Base-by-base conservation (phyloP, 495 filamentous ascomycete species). In the Lentithecium fluviatile region DNA sequence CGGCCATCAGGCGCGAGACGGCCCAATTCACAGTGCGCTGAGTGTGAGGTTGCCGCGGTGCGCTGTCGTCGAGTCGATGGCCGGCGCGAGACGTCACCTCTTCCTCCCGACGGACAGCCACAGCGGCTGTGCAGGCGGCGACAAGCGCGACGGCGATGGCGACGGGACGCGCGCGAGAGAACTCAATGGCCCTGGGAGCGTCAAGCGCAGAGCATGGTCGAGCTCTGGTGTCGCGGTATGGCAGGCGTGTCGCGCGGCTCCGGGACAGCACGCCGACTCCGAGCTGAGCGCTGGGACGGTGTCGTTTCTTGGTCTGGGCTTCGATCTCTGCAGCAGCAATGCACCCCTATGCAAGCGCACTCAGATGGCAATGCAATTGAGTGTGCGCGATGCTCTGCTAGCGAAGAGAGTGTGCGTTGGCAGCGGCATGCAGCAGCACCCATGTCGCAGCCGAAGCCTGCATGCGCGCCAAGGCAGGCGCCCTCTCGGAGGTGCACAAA, bases 311-410 rank as follows among this genome's bases (percentile, higher is more conserved):
- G n/a, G n/a, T n/a, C n/a, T n/a, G n/a, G n/a, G n/a, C n/a, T n/a
- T 38, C 36, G 15, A 38, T 38, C 8, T 7, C 19, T 15, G 40
- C 40, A n/a, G 40, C 40, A 43, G 40, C n/a, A 6, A 15, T 15
- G 40, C 40, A 13, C 40, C 40, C 40, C 19, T 15, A 43, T 15
- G 40, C 40, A 43, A 4, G 29, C 40, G 40, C n/a, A n/a, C n/a
- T n/a, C n/a, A n/a, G n/a, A n/a, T n/a, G n/a, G n/a, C n/a, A n/a
- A n/a, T n/a, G n/a, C 19, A 43, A 43, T 43, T 43, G 40, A 43
- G n/a, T 49, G 45, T 49, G 45, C 45, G 45, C 45, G 40, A 15
- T n/a, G 40, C 13, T 7, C 36, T 43, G 40, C 40, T 20, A 43
- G 40, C 15, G 15, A 20, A 15, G 13, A 43, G 40, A 3, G 40